phyloP scores from a whole-genome alignment of 2,329 filamentous ascomycete genomes.

The Ophiostoma ips region DNA sequence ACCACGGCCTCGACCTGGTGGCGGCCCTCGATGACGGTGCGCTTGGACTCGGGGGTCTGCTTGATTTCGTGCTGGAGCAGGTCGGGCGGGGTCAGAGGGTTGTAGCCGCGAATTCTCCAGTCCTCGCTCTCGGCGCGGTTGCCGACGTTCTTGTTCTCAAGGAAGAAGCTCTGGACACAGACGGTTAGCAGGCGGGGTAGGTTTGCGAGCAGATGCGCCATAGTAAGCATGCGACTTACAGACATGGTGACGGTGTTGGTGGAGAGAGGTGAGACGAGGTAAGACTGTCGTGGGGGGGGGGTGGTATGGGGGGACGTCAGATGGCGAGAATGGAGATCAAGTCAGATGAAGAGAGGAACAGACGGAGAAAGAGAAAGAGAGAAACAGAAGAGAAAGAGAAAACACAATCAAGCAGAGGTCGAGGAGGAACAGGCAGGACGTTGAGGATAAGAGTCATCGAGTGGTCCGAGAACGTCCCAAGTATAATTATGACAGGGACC shows the following conservation, averaged over 20 bases:
- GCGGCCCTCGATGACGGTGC: conserved; percentile 47
- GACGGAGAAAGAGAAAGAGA: no score
- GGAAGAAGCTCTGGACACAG: conserved; percentile 50
- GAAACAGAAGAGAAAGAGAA: no score
- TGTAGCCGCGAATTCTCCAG: conserved; percentile 81
- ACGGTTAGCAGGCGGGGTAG: not conserved
- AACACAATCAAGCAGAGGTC: not conserved
- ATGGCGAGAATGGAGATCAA: no score
- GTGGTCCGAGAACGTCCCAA: not conserved
- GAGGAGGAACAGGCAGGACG: not conserved
- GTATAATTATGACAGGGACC: not conserved
- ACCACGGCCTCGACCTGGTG: conserved; percentile 52
- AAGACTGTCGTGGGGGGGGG: no score
- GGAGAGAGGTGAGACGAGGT: no score
- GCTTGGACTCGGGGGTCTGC: conserved; percentile 41
- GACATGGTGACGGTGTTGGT: not conserved
- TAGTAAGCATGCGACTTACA: not conserved
- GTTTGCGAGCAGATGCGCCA: no score
- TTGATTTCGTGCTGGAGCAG: conserved; percentile 88
- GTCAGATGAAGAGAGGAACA: no score
- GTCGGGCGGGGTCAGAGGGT: conserved; percentile 82
- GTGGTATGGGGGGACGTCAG: no score
- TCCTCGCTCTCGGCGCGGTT: conserved; percentile 63
- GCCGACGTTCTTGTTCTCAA: conserved; percentile 66
- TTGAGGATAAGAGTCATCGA: not conserved